Base-by-base conservation (phyloP, 495 filamentous ascomycete species). In the Rostrohypoxylon terebratum region DNA sequence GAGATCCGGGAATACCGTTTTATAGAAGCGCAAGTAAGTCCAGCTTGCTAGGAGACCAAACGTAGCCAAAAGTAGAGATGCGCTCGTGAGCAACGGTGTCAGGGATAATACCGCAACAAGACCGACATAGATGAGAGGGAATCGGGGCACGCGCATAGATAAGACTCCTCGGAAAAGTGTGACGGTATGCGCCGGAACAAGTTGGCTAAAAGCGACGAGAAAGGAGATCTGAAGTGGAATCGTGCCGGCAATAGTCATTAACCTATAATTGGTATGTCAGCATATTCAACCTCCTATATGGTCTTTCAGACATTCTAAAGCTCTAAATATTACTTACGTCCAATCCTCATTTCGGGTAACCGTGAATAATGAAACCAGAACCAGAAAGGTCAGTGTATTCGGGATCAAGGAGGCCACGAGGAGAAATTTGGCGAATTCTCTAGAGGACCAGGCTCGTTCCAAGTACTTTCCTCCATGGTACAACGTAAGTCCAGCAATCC, bases 121-220 rank as follows among this genome's bases (percentile, higher is more conserved):
- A 66, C 97, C 87, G 78, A 97, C 75, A 73, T 87, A 98, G 47
- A 98, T 83, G 18, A 96, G 91, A 8, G 96, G 96, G 78, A 98
- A 97, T 74, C 96, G 93, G 72, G 84, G 85, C 11, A 99, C 94
- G 59, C 96, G 94, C 75, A 98, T 88, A 60, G 94, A 96, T 57
- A 99, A 77, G 53, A 97, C 81, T 61, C 93, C 93, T 69, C 91
- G 90, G 82, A 97, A 93, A 69, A 99, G 87, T 0, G 94, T 92
- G 42, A 99, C 95, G n/a, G 96, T 98, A 81, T 99, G 96, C 77
- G 97, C 94, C 28, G 96, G 96, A 20, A 98, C 93, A 36, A 99
- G 92, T 80, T 99, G 96, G 81, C 97, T 98, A 83, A 98, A 98
- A 61, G 96, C 93, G 75, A 99, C 94, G 65, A 99, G 90, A 83